phyloP scores from a whole-genome alignment of 164 flowering plant genomes.

The Magnolia changhungtana region DNA sequence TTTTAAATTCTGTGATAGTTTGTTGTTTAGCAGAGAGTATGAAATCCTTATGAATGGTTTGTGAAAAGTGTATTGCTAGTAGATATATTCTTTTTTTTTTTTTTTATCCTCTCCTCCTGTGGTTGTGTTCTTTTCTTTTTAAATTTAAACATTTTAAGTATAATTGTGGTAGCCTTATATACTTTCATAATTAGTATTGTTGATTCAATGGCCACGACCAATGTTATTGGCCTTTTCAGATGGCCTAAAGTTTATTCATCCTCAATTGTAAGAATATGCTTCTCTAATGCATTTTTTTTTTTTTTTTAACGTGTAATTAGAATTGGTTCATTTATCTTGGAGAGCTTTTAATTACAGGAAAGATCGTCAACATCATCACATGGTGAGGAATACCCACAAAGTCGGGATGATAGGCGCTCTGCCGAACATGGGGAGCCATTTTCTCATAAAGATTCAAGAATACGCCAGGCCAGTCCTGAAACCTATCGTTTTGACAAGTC shows the following conservation, averaged over 20 bases:
- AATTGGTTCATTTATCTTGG: constrained; percentile 17
- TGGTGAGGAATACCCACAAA: constrained; percentile 44
- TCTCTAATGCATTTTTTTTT: background rate
- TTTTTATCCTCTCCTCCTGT: background rate
- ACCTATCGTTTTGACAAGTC: constrained; percentile 39
- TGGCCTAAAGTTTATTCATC: background rate
- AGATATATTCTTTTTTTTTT: background rate
- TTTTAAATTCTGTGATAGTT: no score
- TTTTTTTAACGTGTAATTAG: background rate
- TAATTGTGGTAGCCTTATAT: background rate
- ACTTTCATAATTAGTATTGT: background rate
- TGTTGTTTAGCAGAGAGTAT: background rate
- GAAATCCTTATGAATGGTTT: background rate
- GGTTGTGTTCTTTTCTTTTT: background rate
- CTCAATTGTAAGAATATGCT: background rate
- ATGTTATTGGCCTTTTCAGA: constrained; percentile 1
- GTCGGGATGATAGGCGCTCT: constrained; percentile 43
- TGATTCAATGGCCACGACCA: background rate
- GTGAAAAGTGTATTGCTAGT: background rate
- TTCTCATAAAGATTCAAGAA: constrained; percentile 50
- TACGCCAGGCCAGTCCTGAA: constrained; percentile 48
- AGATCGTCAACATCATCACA: constrained; percentile 47
- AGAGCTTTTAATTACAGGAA: constrained; percentile 58
- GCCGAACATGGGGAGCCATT: constrained; percentile 37
- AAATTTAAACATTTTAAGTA: background rate